phyloP scores from a whole-genome alignment of 768 basidiomycete genomes.

The Mycena olivaceomarginata region DNA sequence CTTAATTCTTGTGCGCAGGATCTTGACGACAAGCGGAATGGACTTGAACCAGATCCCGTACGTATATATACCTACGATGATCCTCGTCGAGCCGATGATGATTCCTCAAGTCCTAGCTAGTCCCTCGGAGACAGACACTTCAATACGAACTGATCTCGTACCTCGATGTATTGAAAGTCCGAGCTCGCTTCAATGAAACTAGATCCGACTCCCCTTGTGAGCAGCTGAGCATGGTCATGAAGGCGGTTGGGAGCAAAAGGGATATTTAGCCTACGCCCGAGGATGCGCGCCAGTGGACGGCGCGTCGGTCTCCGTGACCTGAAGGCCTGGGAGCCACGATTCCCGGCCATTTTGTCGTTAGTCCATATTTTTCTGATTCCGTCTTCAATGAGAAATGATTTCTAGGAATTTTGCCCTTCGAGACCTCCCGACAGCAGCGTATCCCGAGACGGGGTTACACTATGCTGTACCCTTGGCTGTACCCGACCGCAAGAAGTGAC shows the following conservation, averaged over 20 bases:
- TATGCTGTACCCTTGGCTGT: neutral
- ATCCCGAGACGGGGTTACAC: neutral
- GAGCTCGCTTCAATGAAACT: no score
- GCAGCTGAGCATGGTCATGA: no score
- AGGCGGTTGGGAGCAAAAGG: neutral
- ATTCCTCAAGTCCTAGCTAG: neutral
- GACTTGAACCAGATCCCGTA: neutral
- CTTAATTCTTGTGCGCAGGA: neutral
- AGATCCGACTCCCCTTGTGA: neutral
- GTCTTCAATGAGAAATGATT: neutral
- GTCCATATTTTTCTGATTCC: neutral
- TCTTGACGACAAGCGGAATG: neutral
- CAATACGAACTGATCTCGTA: no score
- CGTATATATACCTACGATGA: neutral
- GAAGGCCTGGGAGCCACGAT: neutral
- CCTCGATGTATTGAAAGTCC: no score
- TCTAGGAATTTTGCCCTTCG: neutral
- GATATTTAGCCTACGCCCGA: neutral
- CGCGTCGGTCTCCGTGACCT: neutral
- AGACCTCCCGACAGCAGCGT: neutral
- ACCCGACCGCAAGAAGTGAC: neutral
- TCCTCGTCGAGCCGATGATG: neutral
- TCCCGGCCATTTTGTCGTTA: neutral
- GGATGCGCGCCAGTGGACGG: neutral
- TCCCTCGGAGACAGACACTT: no score